Base-by-base conservation (phyloP, 495 filamentous ascomycete genomes). In the Xylaria grammica region DNA sequence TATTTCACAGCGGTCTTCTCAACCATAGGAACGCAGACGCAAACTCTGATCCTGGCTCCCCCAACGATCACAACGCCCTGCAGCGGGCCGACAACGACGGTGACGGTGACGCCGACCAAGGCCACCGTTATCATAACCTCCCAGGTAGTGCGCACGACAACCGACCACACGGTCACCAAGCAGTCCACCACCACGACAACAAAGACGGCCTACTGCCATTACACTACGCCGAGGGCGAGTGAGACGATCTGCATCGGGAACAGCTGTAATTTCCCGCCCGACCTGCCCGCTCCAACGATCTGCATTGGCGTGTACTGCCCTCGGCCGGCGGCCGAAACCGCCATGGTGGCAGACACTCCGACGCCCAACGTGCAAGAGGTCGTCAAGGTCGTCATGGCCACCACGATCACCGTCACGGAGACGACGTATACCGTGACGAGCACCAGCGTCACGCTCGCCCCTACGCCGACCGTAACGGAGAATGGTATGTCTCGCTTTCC, bases 401-500 rank as follows among this genome's bases (percentile, higher is more conserved):
- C 73, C 34, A 79, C 75, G 6, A 74, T 76, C n/a, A 79, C 79
- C 0, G 69, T 72, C 49, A 81, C 77, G 17, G 71, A 81, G 42
- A 79, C 79, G 17, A 81, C 77, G 17, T 74, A 67, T 36, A 81
- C 79, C 0, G 71, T 79, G 20, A 81, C 77, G 9, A 76, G 70
- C 44, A 79, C 76, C 0, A 57, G 64, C 5, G 54, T 70, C 20
- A 79, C 79, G 8, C 76, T 73, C 4, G 57, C 74, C 6, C 75
- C 77, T 1, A 72, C 69, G 3, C 56, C 57, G 48, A 79, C 77
- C 0, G 73, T 69, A 0, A 81, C 77, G 8, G 79, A 79, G 53
- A 65, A 73, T 58, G 75, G 75, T 79, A 30, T 70, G 78, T 59
- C 22, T 17, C 4, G n/a, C 13, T 10, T 34, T 46, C 10, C 42